Base-by-base conservation (phyloP, 208 protist genomes). In the Sergeia podlipaevii region DNA sequence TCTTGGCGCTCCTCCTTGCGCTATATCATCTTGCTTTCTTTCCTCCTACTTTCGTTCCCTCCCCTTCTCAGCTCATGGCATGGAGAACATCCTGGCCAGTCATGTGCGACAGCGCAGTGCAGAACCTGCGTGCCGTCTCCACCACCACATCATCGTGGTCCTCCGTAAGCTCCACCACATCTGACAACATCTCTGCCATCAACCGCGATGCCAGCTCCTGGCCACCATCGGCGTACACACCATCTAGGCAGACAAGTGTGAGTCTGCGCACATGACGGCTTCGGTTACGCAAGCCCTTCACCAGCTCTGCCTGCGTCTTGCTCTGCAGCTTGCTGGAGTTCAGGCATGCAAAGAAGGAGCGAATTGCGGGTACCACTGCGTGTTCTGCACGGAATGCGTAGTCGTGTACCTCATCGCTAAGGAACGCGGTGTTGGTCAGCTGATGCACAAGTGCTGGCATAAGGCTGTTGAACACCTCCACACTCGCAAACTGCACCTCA, bases 31-130 rank as follows among this genome's bases (percentile, higher is more conserved):
- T 51, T 6, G 10, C 44, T 29, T 54, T 37, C 27, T 24, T 66
- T 37, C n/a, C 41, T 54, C 8, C 21, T 58, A 24, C 32, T 29
- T 46, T 32, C 8, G 42, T 24, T 13, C 4, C 26, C 2, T 39
- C 8, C 2, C 20, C 27, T 38, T 32, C 49, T 54, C 56, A 76
- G 52, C 69, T 81, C 84, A 95, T 91, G 15, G 88, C 88, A 52
- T 95, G 80, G 15, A 95, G 80, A 46, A 95, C 88, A 63, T 95
- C 88, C 61, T 90, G 84, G 24, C 88, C 88, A 1, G 84, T 92
- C 32, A 95, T 92, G 60, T 80, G 56, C 39, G 88, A 95, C 21
- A 95, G 63, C 53, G 91, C 82, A 33, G 69, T 79, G 76, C 88
- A 92, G 37, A 95, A 60, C 59, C 73, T 71, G 36, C 81, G 74